Evolutionary conservation across 2,329 filamentous ascomycete species (phyloP).

Genomic region (Zasmidium cellare): DNA sequence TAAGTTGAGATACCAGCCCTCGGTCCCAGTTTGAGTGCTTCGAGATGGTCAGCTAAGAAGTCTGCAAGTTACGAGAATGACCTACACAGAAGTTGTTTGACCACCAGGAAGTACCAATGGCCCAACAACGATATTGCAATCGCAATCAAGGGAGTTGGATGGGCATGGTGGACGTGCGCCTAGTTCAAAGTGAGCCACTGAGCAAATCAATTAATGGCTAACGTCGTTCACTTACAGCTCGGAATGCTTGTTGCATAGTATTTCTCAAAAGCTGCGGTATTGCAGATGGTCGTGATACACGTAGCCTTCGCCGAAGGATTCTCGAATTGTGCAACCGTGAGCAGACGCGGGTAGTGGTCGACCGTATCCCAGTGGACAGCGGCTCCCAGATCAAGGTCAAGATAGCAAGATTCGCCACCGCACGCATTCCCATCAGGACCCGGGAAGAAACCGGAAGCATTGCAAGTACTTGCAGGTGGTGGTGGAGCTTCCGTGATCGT

Average conservation of each 20-base stretch:
- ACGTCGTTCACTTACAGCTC: conserved; percentile 6
- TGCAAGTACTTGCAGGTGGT: conserved; percentile 4
- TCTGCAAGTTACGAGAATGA: background rate
- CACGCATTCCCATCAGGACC: conserved; percentile 13
- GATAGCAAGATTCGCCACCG: conserved; percentile 14
- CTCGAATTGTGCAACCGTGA: conserved; percentile 19
- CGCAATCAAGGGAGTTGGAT: conserved; percentile 22
- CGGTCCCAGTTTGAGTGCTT: conserved; percentile 19
- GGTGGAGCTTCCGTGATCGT: conserved; percentile 3
- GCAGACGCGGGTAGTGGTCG: conserved; percentile 10
- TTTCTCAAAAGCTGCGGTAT: conserved; percentile 18
- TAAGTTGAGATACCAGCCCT: conserved; percentile 24
- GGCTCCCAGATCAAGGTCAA: conserved; percentile 21
- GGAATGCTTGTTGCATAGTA: conserved; percentile 17
- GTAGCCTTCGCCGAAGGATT: conserved; percentile 16
- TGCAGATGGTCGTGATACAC: conserved; percentile 26
- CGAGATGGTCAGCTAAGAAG: background rate
- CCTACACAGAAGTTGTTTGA: conserved; percentile 22
- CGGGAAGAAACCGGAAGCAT: background rate
- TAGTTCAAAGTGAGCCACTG: background rate
- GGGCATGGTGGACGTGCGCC: conserved; percentile 21
- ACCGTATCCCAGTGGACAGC: conserved; percentile 20
- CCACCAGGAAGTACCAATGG: conserved; percentile 18
- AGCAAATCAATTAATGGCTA: background rate
- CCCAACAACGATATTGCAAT: conserved; percentile 26